Evolutionary conservation across 805 yeast genomes (phyloP), one percentile per base, ranked within the genome.

Genomic region (Candida chauliodis): DNA sequence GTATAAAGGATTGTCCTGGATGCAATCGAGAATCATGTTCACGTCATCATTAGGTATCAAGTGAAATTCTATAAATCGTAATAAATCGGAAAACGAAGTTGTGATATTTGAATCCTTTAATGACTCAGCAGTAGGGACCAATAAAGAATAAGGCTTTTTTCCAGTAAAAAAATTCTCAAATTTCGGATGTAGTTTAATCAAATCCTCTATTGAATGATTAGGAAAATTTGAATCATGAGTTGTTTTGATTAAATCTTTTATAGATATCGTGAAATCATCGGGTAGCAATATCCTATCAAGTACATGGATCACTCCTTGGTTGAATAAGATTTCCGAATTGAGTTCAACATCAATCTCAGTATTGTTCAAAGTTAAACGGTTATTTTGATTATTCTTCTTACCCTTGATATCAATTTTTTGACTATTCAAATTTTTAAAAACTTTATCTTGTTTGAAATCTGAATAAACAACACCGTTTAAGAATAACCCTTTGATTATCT

Each of bases 291-390:
- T 65, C 4, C 70, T 57, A 25, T 71, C 63, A 9, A 84, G 63
- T 1, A 90, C 79, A 54, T 87, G 96, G 1, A 84, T 76, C 0
- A 90, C 95, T 1, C 98, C 98, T 55, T 84, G 83, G 45, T 76
- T 79, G 55, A 85, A 90, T 10, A 90, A 53, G 5, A 86, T 73
- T 53, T 90, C 96, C 1, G 76, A 59, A 42, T 75, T 71, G 37
- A 69, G 48, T 0, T 71, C 64, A 1, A 74, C 43, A 1, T 60
- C 44, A 4, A 75, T 25, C 8, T 38, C 31, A 1, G 70, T 59
- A 22, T 51, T 44, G 46, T 71, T 68, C 7, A 68, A 25, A 8
- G 41, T 44, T 27, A 69, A 46, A 5, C 47, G 26, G 42, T 58
- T 61, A 30, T 49, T 51, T 13, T 50, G 48, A 0, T 50, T 55